phyloP scores from a whole-genome alignment of 2,329 filamentous ascomycete species.

The Hymenoscyphus repandus region DNA sequence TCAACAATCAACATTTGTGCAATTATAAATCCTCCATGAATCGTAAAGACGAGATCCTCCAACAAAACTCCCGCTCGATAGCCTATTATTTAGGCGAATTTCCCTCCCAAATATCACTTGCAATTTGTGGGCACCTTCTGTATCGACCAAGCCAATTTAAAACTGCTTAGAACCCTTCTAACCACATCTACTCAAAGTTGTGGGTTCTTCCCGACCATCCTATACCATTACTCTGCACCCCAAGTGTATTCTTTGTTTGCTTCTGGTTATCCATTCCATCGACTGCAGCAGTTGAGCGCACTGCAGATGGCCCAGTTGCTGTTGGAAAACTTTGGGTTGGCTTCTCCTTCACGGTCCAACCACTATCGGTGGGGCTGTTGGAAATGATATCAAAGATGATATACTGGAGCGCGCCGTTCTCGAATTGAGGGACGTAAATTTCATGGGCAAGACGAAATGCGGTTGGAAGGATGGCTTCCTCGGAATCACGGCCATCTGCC shows the following conservation, averaged over 20 bases:
- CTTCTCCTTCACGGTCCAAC: constrained; percentile 27
- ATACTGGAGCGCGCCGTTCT: constrained; percentile 43
- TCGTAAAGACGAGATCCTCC: too few relatives aligned
- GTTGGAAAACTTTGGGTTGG: constrained; percentile 18
- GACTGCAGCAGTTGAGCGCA: constrained; percentile 13
- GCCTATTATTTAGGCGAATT: too few relatives aligned
- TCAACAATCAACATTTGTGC: too few relatives aligned
- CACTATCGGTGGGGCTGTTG: constrained; percentile 25
- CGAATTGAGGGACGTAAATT: constrained; percentile 41
- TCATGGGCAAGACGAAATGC: constrained; percentile 34
- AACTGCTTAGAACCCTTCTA: neutral
- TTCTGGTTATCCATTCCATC: constrained; percentile 17
- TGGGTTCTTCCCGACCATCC: constrained; percentile 9
- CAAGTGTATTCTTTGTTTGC: constrained; percentile 12
- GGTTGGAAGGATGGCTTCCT: constrained; percentile 27
- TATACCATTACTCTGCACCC: constrained; percentile 5
- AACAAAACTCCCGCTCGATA: too few relatives aligned
- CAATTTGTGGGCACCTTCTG: too few relatives aligned
- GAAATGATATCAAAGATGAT: constrained; percentile 42
- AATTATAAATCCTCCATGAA: too few relatives aligned
- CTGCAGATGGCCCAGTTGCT: constrained; percentile 19
- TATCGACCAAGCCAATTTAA: neutral
- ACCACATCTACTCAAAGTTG: constrained; percentile 5
- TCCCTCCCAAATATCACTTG: too few relatives aligned
- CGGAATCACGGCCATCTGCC: constrained; percentile 46